phyloP scores from a whole-genome alignment of 2,329 filamentous ascomycete species.

The Purpureocillium lavendulum region DNA sequence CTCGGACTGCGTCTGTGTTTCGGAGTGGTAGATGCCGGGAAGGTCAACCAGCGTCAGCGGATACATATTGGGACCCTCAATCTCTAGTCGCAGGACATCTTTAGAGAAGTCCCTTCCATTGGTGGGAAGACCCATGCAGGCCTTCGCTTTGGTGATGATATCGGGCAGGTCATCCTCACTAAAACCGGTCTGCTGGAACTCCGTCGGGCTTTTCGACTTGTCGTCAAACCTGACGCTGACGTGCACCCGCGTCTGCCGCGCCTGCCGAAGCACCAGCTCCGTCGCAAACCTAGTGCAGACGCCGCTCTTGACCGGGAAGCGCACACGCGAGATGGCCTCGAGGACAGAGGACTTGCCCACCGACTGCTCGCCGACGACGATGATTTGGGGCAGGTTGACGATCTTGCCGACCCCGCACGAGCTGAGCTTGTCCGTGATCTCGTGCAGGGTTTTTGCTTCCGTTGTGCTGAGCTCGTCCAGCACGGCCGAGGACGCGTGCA shows the following conservation, averaged over 20 bases:
- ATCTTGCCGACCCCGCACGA: slow-evolving; percentile 37
- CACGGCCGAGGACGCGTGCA: slow-evolving; percentile 1
- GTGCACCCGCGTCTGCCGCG: slow-evolving; percentile 22
- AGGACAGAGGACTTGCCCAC: slow-evolving; percentile 58
- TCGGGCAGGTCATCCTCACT: slow-evolving; percentile 29
- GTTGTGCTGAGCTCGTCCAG: slow-evolving; percentile 28
- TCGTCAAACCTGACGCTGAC: slow-evolving; percentile 33
- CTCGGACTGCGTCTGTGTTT: slow-evolving; percentile 21
- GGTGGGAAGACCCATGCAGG: slow-evolving; percentile 35
- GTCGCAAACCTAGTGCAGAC: slow-evolving; percentile 55
- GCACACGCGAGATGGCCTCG: slow-evolving; percentile 53
- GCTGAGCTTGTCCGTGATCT: slow-evolving; percentile 43
- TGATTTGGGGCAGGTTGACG: slow-evolving; percentile 42
- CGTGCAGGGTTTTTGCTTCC: slow-evolving; percentile 38
- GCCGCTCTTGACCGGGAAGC: slow-evolving; percentile 46
- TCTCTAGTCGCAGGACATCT: slow-evolving; percentile 37
- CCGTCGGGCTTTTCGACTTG: slow-evolving; percentile 10
- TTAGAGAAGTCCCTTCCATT: slow-evolving; percentile 28
- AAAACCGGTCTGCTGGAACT: slow-evolving; percentile 25
- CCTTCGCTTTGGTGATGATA: slow-evolving; percentile 43
- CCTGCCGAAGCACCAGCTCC: slow-evolving; percentile 44
- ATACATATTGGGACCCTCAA: slow-evolving; percentile 31
- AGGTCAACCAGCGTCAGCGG: slow-evolving; percentile 48
- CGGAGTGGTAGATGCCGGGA: slow-evolving; percentile 33
- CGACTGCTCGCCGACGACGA: slow-evolving; percentile 53